These are phyloP conservation scores for Sphaerosporella brunnea DNA, from an alignment of 495 filamentous ascomycete genomes.

Conservation along the genomic window DNA sequence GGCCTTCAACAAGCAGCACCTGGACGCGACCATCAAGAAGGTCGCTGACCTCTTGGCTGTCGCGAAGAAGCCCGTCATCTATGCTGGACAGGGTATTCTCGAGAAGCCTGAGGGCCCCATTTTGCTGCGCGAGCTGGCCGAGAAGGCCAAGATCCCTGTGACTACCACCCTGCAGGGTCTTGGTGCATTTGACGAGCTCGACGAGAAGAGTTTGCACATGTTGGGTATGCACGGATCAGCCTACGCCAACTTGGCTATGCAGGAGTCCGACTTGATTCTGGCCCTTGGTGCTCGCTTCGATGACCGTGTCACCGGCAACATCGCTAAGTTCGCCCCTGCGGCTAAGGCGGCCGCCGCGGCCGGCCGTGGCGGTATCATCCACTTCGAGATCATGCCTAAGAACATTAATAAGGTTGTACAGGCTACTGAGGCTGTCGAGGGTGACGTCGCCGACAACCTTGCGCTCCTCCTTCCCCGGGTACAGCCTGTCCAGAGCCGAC, in stretches of 20 bases:
- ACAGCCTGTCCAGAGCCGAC: slow-evolving; percentile 42
- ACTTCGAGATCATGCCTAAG: slow-evolving; percentile 71
- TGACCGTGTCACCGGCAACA: slow-evolving; percentile 51
- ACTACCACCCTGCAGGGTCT: slow-evolving; percentile 65
- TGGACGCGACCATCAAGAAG: slow-evolving; percentile 41
- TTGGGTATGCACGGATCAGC: slow-evolving; percentile 68
- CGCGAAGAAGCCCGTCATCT: slow-evolving; percentile 60
- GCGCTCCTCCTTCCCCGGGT: slow-evolving; percentile 51
- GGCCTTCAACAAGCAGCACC: slow-evolving; percentile 39
- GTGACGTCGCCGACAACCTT: slow-evolving; percentile 56
- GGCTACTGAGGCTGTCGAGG: slow-evolving; percentile 63
- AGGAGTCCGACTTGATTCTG: slow-evolving; percentile 62
- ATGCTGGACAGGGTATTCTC: slow-evolving; percentile 55
- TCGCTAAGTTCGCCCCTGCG: slow-evolving; percentile 49
- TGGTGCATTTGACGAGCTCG: slow-evolving; percentile 58
- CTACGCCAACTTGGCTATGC: slow-evolving; percentile 64
- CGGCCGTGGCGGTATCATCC: slow-evolving; percentile 57
- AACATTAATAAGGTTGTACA: slow-evolving; percentile 80
- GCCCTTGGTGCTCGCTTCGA: slow-evolving; percentile 61
- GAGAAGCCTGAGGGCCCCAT: slow-evolving; percentile 45
- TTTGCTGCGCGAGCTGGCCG: slow-evolving; percentile 48
- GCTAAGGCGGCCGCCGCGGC: slow-evolving; percentile 50
- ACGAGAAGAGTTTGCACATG: slow-evolving; percentile 64
- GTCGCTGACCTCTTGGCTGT: slow-evolving; percentile 52
- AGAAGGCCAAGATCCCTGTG: slow-evolving; percentile 57